Evolutionary conservation across 306 rosid genomes (phyloP), one percentile per base, ranked within the genome.

Genomic region (Herpetospermum pedunculosum): DNA sequence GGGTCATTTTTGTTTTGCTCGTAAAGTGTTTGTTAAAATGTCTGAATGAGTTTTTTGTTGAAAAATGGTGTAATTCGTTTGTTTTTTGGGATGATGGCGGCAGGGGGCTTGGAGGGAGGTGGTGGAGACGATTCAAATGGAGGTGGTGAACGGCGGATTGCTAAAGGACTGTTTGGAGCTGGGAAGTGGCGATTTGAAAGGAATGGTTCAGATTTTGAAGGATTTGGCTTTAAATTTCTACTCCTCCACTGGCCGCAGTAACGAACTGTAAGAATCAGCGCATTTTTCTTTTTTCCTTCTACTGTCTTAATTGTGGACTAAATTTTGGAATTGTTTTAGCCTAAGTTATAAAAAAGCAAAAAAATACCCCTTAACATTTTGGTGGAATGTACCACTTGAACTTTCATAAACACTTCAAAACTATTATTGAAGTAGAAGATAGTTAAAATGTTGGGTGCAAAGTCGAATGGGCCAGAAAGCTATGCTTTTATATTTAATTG

Each of bases 91-190:
- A 48, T 5, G 23, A 43, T 43, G 74, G n/a, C n/a, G 77, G 30
- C 82, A 92, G 98, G 92, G 77, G 38, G 30, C 38, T 30, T 53
- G 84, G 90, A 87, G 85, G 73, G 82, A 84, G 64, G 75, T 81
- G 69, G 87, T 86, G 82, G 83, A 84, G 86, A 68, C 85, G n/a
- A 81, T 89, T 81, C 80, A 83, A 16, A 64, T 4, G 35, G 97
- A 93, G 81, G 92, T 87, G 74, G 81, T 83, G 79, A 84, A 89
- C 26, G 98, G 97, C 18, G 93, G 83, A 44, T 78, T 93, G 16
- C 72, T 93, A n/a, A 86, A 67, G 83, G 98, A 93, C 55, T 90
- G 93, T 53, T 90, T 93, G 41, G 89, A 86, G 76, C 7, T 93
- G 80, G 93, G 92, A 16, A 77, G 81, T 79, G 80, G 80, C 30